phyloP scores from a whole-genome alignment of 1,139 yeast species.

The Blastobotrys malaysiensis region DNA sequence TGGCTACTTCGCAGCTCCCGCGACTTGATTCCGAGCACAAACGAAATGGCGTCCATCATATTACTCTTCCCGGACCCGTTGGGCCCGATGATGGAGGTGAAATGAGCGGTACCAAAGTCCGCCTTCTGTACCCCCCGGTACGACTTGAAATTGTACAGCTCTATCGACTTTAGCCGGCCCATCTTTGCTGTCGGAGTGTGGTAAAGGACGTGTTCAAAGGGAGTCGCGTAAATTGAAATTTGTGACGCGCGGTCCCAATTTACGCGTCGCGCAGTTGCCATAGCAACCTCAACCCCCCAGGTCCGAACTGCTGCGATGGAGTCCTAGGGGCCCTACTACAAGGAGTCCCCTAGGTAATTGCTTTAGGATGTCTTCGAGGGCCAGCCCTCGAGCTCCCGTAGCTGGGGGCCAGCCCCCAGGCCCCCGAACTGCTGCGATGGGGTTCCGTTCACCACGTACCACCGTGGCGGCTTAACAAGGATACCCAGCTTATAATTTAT shows the following conservation, averaged over 20 bases:
- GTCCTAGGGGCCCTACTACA: no score
- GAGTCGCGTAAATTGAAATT: constrained; percentile 2
- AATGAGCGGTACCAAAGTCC: constrained; percentile 77
- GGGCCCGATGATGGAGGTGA: constrained; percentile 93
- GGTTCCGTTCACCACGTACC: no score
- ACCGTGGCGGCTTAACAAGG: no score
- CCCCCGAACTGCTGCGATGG: no score
- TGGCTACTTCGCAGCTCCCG: constrained; percentile 70
- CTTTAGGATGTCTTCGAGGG: no score
- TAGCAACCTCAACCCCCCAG: no score
- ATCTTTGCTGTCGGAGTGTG: constrained; percentile 10
- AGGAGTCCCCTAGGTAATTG: no score
- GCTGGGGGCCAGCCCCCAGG: no score
- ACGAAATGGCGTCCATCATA: constrained; percentile 97
- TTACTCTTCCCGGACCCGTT: constrained; percentile 98
- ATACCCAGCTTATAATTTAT: no score
- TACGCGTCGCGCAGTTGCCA: background rate
- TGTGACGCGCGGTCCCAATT: constrained; percentile 1
- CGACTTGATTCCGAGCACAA: constrained; percentile 83
- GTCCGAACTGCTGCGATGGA: no score
- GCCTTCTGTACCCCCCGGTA: constrained; percentile 70
- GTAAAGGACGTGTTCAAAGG: background rate
- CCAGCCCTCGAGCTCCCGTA: no score
- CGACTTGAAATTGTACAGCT: constrained; percentile 79
- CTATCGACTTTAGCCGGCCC: constrained; percentile 30